These are phyloP conservation scores for Brassica nigra DNA, from an alignment of 345 rosid species.

Conservation along the genomic window DNA sequence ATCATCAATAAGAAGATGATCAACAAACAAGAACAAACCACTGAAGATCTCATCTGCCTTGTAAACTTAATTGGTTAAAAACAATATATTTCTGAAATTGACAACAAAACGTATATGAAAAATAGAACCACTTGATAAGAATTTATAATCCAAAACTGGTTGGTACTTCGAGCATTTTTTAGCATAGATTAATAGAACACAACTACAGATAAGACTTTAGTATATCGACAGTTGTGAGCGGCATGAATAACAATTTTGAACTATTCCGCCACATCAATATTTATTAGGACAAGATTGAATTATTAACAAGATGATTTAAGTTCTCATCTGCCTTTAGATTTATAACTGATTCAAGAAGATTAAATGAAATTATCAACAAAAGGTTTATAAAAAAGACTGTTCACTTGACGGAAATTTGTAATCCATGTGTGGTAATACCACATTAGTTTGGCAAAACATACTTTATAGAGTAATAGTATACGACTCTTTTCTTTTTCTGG, in stretches of 20 bases:
- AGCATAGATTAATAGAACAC: neutral
- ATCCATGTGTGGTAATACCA: neutral
- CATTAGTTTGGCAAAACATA: neutral
- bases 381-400: neutral
- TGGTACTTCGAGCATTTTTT: slow-evolving; percentile 6
- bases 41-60: slow-evolving; percentile 21
- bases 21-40: neutral
- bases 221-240: slow-evolving; percentile 14
- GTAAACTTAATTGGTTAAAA: neutral
- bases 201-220: neutral
- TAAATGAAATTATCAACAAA: neutral
- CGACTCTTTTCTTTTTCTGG: neutral
- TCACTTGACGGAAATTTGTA: neutral
- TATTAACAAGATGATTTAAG: neutral
- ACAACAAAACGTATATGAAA: neutral
- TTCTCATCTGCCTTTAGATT: slow-evolving; percentile 1
- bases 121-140: neutral
- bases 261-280: neutral
- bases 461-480: neutral
- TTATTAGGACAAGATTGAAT: neutral
- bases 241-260: neutral
- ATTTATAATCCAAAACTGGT: slow-evolving; percentile 3
- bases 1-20: slow-evolving; percentile 6
- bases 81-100: neutral
- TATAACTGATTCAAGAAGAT: neutral